Evolutionary conservation across 192 early-diverging fungal genomes (phyloP).

Genomic region (Podila minutissima): DNA sequence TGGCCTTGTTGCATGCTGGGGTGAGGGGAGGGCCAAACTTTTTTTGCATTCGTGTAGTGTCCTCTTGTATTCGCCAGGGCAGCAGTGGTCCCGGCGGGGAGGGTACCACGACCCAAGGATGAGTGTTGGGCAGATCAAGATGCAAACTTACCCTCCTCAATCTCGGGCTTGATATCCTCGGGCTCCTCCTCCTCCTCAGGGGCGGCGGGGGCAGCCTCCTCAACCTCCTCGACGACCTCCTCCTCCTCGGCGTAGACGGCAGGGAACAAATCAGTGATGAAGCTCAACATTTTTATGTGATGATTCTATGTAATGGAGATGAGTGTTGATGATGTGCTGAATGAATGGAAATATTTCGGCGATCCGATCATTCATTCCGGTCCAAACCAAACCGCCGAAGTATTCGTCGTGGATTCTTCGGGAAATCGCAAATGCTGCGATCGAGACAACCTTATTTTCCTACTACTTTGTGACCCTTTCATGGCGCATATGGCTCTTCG

Average conservation of each 20-base stretch:
- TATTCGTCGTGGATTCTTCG: too few species aligned
- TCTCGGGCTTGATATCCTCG: constrained; percentile 69
- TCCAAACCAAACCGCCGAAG: too few species aligned
- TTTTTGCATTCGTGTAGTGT: too few species aligned
- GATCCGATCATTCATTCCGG: too few species aligned
- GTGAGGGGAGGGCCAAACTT: background rate
- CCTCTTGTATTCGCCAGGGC: too few species aligned
- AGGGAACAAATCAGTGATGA: constrained; percentile 63
- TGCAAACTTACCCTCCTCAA: constrained; percentile 63
- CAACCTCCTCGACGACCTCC: constrained; percentile 52
- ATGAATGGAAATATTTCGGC: background rate
- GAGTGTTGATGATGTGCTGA: constrained; percentile 1
- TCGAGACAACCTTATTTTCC: background rate
- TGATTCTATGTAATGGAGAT: background rate
- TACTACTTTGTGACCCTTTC: background rate
- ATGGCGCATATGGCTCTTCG: background rate
- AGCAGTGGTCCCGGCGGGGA: too few species aligned
- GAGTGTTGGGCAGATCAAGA: background rate
- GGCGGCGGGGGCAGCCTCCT: constrained; percentile 41
- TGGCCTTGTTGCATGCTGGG: background rate
- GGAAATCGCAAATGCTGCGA: background rate
- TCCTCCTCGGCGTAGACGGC: constrained; percentile 73
- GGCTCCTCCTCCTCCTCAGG: constrained; percentile 62
- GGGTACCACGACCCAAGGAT: background rate
- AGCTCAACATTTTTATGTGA: constrained; percentile 43